Base-by-base conservation (phyloP, 1,284 basidiomycete species). In the Sporisorium iseilematis-ciliati region DNA sequence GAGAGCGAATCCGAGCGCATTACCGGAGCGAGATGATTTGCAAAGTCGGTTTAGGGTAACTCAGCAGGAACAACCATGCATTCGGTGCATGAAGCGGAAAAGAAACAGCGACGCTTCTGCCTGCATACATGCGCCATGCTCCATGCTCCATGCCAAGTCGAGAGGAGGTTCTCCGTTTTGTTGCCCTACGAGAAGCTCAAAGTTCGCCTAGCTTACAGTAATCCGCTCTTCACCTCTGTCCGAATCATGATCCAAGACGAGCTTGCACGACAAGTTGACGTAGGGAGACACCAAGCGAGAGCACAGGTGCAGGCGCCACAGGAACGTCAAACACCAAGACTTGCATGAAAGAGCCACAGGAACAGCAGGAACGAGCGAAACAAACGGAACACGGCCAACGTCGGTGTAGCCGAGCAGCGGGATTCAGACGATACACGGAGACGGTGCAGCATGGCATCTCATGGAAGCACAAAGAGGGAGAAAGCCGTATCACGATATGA, bases 241-340 rank as follows among this genome's bases (percentile, higher is more conserved):
- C 12, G 35, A 14, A 16, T 38, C 12, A 10, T 14, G 35, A n/a
- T 42, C 41, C n/a, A 20, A 42, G n/a, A 7, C 41, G 20, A 42
- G 41, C 14, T 3, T 38, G 35, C 14, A 38, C 41, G 41, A 42
- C 6, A 21, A 42, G 18, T n/a, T 42, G 41, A 42, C 41, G 41
- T 42, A 42, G 41, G 6, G 20, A 20, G 41, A 42, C 41, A 20
- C n/a, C 8, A 42, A 42, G 41, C 41, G n/a, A 42, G 41, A 11
- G 41, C 20, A 21, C 2, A 42, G 41, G 41, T 11, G 7, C n/a
- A 42, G 41, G 41, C 41, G 41, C 41, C 41, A 42, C 41, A 42
- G n/a, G 41, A 42, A 42, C 41, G 41, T 42, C 41, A n/a, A 20
- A 42, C 41, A 20, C 41, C 41, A n/a, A 21, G 41, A 42, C 18